Evolutionary conservation across 2,329 filamentous ascomycete species (phyloP), one percentile per base, ranked within the genome.

Genomic region (Colletotrichum melonis): DNA sequence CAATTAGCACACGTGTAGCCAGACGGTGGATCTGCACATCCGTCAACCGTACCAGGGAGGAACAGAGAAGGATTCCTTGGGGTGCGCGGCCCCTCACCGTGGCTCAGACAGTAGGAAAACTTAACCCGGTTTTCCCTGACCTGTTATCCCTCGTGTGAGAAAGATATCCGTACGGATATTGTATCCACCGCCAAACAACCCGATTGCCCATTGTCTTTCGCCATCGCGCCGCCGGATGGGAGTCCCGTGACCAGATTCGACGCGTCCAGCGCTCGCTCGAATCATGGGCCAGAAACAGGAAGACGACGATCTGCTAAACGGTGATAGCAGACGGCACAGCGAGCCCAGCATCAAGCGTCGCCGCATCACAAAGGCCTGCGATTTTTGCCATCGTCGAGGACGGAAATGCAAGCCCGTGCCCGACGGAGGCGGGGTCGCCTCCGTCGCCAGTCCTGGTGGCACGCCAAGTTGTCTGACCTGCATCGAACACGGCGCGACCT

Each of bases 341-440:
- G 70, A 73, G 55, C 70, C 70, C 11, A 56, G 46, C 24, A 26
- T 75, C 32, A 75, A 75, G 59, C 69, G 74, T 2, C 68, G 74
- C 4, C 74, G 74, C 57, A 73, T 75, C 66, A 75, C 74, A 38
- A 75, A 75, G 63, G 74, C 74, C 46, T 75, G 74, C 60, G 74
- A 75, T 56, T 75, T 75, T 9, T 75, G 74, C 8, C 74, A 75
- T 22, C 73, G 74, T 2, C 32, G 74, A 24, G 74, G 74, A 14
- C 73, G 74, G 12, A 75, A 75, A 35, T 75, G 74, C 74, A 75
- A 75, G 73, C 73, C 73, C 3, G 72, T 62, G 14, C 64, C 69
- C n/a, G 63, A 46, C 14, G 60, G 49, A 38, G 62, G 63, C 63
- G 58, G 49, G 9, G 67, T 30, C n/a, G 26, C 42, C 9, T 24